These are phyloP conservation scores for Sarocladium oryzae DNA, from an alignment of 2,329 filamentous ascomycete genomes.

Conservation along the genomic window DNA sequence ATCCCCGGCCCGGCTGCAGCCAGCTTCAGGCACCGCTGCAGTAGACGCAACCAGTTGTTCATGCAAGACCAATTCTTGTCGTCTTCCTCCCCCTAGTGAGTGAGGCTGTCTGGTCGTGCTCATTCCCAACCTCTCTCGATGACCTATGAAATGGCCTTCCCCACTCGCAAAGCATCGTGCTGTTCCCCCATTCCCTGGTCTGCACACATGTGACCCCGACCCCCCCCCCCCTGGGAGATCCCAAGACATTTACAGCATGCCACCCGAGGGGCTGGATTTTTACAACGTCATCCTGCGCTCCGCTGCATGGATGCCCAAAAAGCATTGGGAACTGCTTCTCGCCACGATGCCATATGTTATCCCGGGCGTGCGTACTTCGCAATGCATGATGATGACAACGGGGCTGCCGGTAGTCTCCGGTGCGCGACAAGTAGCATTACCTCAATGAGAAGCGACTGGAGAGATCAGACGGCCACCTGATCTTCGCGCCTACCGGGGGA, in stretches of 20 bases:
- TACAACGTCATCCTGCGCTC: background rate
- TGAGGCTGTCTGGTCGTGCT: background rate
- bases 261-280: background rate
- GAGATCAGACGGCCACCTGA: too few relatives aligned
- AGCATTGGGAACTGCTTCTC: background rate
- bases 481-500: too few relatives aligned
- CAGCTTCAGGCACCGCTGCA: conserved; percentile 3
- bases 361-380: background rate
- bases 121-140: conserved; percentile 1
- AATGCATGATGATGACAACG: background rate
- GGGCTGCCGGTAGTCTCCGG: too few relatives aligned
- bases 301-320: background rate
- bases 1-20: background rate
- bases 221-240: too few relatives aligned
- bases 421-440: too few relatives aligned
- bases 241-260: background rate
- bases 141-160: background rate
- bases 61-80: too few relatives aligned
- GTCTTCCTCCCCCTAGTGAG: background rate
- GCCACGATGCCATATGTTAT: background rate
- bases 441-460: too few relatives aligned
- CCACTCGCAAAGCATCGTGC: too few relatives aligned
- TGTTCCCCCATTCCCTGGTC: too few relatives aligned
- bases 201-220: background rate
- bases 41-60: background rate